These are phyloP conservation scores for Hippophae rhamnoides DNA, from an alignment of 306 rosid genomes.

Conservation along the genomic window DNA sequence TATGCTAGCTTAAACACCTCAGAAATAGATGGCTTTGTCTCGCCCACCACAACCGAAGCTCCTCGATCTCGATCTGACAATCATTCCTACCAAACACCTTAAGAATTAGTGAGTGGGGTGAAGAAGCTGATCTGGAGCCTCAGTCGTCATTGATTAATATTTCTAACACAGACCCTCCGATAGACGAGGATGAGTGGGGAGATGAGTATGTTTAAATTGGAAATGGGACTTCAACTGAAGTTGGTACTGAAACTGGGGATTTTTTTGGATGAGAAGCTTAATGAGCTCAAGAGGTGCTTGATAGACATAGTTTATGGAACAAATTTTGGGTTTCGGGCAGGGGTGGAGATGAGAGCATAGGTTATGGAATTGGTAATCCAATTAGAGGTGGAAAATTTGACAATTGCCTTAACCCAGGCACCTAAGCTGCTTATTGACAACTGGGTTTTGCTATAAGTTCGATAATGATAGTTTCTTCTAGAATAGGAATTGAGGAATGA, in stretches of 20 bases:
- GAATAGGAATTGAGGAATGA: too few relatives aligned
- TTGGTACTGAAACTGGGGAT: not conserved
- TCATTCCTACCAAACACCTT: not conserved
- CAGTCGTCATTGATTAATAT: constrained; percentile 28
- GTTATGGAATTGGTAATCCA: constrained; percentile 61
- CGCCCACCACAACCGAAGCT: not conserved
- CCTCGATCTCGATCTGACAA: too few relatives aligned
- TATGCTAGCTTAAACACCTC: too few relatives aligned
- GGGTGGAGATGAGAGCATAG: constrained; percentile 25
- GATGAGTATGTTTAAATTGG: constrained; percentile 21
- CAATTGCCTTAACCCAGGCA: constrained; percentile 51
- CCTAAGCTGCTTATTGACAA: constrained; percentile 61
- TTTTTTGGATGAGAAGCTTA: constrained; percentile 23
- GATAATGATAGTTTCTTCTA: too few relatives aligned
- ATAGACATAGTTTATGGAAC: constrained; percentile 79
- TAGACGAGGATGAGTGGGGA: constrained; percentile 72
- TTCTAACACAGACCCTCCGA: constrained; percentile 58
- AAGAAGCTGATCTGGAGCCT: constrained; percentile 39
- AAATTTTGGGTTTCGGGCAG: constrained; percentile 66
- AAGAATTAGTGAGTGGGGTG: constrained; percentile 66
- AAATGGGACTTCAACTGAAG: constrained; percentile 35
- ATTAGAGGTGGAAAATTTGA: constrained; percentile 78
- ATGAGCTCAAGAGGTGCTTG: constrained; percentile 61
- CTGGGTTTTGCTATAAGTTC: constrained; percentile 25
- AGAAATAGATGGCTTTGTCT: too few relatives aligned